A percentile compares a stretch with the other conserved stretches of the same genome.
Evolutionary conservation across 2,329 filamentous ascomycete genomes (phyloP).

Genomic region (Botrytis sinoallii): DNA sequence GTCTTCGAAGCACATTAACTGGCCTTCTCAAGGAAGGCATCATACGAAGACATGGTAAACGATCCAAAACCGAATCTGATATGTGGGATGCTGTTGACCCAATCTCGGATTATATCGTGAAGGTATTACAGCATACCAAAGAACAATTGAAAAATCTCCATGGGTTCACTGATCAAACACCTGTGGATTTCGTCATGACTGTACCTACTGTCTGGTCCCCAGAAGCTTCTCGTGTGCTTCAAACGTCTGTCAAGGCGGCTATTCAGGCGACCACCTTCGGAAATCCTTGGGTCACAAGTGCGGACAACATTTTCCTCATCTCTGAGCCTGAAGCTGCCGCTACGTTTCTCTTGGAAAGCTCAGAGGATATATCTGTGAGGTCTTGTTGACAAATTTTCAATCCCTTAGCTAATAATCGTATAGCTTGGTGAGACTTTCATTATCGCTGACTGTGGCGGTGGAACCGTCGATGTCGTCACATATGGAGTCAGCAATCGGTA

Average conservation of each 20-base stretch:
- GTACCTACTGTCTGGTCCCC: constrained; percentile 22
- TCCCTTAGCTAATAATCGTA: constrained; percentile 1
- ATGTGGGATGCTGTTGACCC: constrained; percentile 25
- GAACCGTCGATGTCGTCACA: constrained; percentile 35
- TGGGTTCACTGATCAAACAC: constrained; percentile 14
- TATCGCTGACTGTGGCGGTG: constrained; percentile 33
- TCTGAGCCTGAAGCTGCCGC: constrained; percentile 37
- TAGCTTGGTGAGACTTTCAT: constrained; percentile 26
- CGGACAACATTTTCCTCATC: constrained; percentile 36
- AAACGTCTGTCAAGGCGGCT: constrained; percentile 20
- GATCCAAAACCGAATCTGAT: not conserved
- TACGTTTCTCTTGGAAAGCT: constrained; percentile 31
- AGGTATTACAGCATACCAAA: constrained; percentile 24
- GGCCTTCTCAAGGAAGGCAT: constrained; percentile 16
- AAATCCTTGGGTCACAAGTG: constrained; percentile 13
- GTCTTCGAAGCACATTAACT: constrained; percentile 15
- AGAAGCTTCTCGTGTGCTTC: constrained; percentile 20
- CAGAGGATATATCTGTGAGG: constrained; percentile 21
- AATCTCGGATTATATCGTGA: constrained; percentile 23
- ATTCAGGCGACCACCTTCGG: constrained; percentile 22
- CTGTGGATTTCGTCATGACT: constrained; percentile 20
- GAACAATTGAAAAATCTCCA: constrained; percentile 20
- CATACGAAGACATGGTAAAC: constrained; percentile 23
- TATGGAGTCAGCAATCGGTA: constrained; percentile 32
- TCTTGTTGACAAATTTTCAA: not conserved